A percentile compares a stretch with the other conserved stretches of the same genome.
phyloP scores from a whole-genome alignment of 129 eudicot species.

The Flaveria sonorensis region DNA sequence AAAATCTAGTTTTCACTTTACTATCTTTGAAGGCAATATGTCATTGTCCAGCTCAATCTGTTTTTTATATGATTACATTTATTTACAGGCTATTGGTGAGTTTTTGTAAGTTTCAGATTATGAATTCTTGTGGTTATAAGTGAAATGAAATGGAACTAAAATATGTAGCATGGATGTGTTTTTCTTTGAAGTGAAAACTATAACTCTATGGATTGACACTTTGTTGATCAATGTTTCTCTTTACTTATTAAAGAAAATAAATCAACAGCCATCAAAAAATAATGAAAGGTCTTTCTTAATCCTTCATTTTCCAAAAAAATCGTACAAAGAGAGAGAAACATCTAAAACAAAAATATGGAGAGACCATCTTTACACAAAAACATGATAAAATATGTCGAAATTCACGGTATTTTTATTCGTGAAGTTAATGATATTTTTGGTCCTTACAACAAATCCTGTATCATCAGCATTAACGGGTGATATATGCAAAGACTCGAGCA shows the following conservation, averaged over 20 bases:
- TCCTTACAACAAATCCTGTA: constrained; percentile 29
- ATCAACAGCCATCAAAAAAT: constrained; percentile 6
- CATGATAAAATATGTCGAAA: constrained; percentile 23
- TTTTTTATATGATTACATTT: too few relatives aligned
- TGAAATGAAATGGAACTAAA: too few relatives aligned
- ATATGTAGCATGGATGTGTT: background rate
- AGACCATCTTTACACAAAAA: background rate
- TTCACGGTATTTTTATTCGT: constrained; percentile 1
- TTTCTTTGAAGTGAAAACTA: background rate
- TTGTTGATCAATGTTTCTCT: background rate
- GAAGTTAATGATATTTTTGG: constrained; percentile 11
- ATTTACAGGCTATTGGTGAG: too few relatives aligned
- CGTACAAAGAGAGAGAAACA: constrained; percentile 4
- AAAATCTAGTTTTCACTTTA: too few relatives aligned
- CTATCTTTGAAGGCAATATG: too few relatives aligned
- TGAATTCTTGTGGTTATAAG: too few relatives aligned
- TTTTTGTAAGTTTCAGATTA: too few relatives aligned
- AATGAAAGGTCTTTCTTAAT: constrained; percentile 15
- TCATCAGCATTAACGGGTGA: constrained; percentile 14
- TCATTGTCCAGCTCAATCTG: too few relatives aligned
- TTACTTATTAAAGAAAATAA: background rate
- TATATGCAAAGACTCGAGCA: constrained; percentile 31
- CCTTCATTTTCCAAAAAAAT: background rate
- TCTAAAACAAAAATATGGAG: background rate
- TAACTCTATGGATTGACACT: background rate